Evolutionary conservation across 495 filamentous ascomycete genomes (phyloP).

Genomic region (Jackrogersella minutella): DNA sequence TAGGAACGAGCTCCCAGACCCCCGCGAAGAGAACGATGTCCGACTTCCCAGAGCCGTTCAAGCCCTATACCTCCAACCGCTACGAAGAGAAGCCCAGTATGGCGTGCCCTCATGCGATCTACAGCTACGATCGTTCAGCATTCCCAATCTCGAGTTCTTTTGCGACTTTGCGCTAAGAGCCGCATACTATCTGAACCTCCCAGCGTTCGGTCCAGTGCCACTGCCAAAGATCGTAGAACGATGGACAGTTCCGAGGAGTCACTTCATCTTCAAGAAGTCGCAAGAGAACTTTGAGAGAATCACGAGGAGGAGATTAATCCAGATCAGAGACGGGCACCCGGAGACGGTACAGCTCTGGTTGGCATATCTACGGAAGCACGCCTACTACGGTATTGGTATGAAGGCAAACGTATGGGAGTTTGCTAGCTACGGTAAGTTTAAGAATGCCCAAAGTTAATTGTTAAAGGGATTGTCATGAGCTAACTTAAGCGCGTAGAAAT

Average conservation of each 20-base stretch:
- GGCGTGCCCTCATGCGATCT: conserved; percentile 88
- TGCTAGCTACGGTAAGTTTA: conserved; percentile 69
- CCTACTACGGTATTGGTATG: conserved; percentile 95
- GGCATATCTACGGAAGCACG: conserved; percentile 87
- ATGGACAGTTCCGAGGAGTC: conserved; percentile 91
- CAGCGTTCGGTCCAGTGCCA: conserved; percentile 87
- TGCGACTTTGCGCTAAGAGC: conserved; percentile 93
- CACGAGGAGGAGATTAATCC: conserved; percentile 84
- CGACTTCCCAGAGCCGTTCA: conserved; percentile 80
- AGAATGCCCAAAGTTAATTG: neutral
- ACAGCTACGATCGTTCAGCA: conserved; percentile 89
- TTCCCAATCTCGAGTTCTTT: conserved; percentile 93
- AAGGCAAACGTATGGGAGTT: conserved; percentile 97
- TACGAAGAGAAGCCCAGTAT: conserved; percentile 75
- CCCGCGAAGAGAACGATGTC: conserved; percentile 44
- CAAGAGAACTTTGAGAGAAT: conserved; percentile 98
- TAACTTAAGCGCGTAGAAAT: conserved; percentile 60
- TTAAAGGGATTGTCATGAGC: neutral
- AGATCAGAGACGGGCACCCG: conserved; percentile 91
- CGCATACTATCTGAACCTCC: conserved; percentile 90
- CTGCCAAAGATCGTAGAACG: conserved; percentile 84
- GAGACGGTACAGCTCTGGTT: conserved; percentile 91
- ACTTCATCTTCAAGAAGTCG: conserved; percentile 95
- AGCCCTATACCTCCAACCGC: conserved; percentile 83
- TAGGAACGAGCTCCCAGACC: conserved; percentile 41